Percentiles rank a stretch among this genome's conserved stretches.
Conservation (phyloP, 495 filamentous ascomycete species). For the Corynascus novoguineensis region DNA sequence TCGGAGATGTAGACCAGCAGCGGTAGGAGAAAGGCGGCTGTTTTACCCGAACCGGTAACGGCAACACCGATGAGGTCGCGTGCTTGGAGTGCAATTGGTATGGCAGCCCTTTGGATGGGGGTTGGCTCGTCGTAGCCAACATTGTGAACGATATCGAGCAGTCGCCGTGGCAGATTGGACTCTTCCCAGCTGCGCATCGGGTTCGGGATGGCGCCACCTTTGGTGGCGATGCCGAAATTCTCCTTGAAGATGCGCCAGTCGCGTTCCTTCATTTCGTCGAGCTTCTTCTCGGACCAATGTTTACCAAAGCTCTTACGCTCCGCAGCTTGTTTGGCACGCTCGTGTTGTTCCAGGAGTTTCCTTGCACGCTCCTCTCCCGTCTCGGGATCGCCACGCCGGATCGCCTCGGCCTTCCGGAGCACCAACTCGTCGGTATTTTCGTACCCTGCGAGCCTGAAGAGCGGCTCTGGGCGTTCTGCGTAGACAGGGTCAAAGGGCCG, state of each 20-base stretch:
- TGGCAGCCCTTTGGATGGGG: constrained; percentile 86
- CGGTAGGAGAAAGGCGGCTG: constrained; percentile 89
- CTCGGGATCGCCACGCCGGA: constrained; percentile 74
- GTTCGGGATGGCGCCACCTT: constrained; percentile 82
- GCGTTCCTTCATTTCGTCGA: constrained; percentile 94
- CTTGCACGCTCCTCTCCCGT: constrained; percentile 71
- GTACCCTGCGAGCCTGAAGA: constrained; percentile 76
- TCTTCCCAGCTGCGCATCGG: constrained; percentile 96
- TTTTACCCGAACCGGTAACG: constrained; percentile 98
- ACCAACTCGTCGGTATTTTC: constrained; percentile 64
- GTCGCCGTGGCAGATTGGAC: constrained; percentile 68
- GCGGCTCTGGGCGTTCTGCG: constrained; percentile 57
- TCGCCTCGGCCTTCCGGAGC: constrained; percentile 67
- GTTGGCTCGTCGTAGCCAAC: constrained; percentile 94
- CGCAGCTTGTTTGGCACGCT: constrained; percentile 55
- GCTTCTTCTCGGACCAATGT: constrained; percentile 95
- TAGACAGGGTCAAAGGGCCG: constrained; percentile 86
- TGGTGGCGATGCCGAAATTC: constrained; percentile 95
- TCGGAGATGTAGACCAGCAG: constrained; percentile 96
- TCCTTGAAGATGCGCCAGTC: constrained; percentile 99
- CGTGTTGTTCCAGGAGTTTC: constrained; percentile 76
- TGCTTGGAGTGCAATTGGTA: constrained; percentile 89
- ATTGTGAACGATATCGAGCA: constrained; percentile 75
- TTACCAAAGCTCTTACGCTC: constrained; percentile 72
- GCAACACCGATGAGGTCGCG: constrained; percentile 96